These are phyloP conservation scores for Elaeis oleifera DNA, from an alignment of 202 grass and related monocot genomes.

Conservation along the genomic window DNA sequence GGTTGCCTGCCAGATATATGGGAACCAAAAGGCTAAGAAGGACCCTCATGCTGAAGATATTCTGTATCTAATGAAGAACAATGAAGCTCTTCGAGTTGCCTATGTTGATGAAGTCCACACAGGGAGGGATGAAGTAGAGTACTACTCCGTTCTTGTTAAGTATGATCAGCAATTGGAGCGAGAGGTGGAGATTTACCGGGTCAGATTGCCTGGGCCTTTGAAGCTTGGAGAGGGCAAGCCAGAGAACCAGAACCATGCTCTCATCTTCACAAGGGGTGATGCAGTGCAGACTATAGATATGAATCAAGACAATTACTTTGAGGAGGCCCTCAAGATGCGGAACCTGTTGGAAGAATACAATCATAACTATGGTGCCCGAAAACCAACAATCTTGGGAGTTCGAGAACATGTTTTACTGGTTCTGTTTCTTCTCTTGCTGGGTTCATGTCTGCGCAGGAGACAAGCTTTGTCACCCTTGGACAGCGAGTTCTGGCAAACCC, in stretches of 20 bases:
- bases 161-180: constrained; percentile 14
- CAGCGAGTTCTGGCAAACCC: constrained; percentile 15
- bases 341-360: constrained; percentile 13
- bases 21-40: constrained; percentile 72
- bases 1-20: constrained; percentile 91
- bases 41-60: constrained; percentile 80
- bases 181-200: constrained; percentile 17
- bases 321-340: constrained; percentile 20
- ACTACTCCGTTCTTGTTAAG: constrained; percentile 20
- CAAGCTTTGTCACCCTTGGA: constrained; percentile 19
- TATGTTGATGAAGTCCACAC: constrained; percentile 13
- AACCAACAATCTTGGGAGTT: constrained; percentile 12
- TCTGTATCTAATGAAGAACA: constrained; percentile 77
- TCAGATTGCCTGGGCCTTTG: constrained; percentile 12
- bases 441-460: constrained; percentile 23
- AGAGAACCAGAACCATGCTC: constrained; percentile 18
- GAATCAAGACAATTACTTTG: constrained; percentile 22
- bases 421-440: constrained; percentile 17
- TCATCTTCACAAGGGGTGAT: constrained; percentile 15
- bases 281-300: constrained; percentile 15
- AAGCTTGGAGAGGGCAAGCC: constrained; percentile 22
- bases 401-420: constrained; percentile 21
- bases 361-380: constrained; percentile 3
- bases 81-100: constrained; percentile 40
- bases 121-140: constrained; percentile 1